phyloP scores from a whole-genome alignment of 768 basidiomycete genomes.

The Hygrocybe punicea region DNA sequence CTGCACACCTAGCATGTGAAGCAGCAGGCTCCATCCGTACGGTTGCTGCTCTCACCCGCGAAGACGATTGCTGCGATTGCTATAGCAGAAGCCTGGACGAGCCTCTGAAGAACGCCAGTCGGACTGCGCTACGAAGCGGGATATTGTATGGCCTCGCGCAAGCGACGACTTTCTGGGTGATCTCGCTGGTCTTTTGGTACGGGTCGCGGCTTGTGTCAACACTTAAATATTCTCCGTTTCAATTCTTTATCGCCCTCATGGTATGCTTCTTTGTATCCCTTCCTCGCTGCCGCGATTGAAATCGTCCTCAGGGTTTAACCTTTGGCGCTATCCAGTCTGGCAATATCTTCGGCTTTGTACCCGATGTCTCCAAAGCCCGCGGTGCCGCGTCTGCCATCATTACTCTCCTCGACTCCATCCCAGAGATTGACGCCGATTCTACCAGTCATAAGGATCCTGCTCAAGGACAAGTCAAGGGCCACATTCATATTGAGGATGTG shows the following conservation, averaged over 20 bases:
- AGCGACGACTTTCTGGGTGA: constrained; percentile 71
- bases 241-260: constrained; percentile 85
- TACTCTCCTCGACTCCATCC: constrained; percentile 66
- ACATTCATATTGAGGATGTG: constrained; percentile 73
- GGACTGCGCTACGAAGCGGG: constrained; percentile 59
- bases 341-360: constrained; percentile 79
- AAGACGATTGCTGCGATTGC: constrained; percentile 68
- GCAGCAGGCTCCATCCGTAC: constrained; percentile 88
- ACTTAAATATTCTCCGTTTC: constrained; percentile 49
- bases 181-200: constrained; percentile 81
- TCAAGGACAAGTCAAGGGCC: constrained; percentile 46
- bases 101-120: constrained; percentile 65
- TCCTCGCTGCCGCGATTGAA: neutral
- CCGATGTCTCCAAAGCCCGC: constrained; percentile 83
- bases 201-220: constrained; percentile 61
- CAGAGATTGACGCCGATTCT: constrained; percentile 80
- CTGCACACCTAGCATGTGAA: constrained; percentile 89
- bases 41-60: constrained; percentile 83
- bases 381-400: constrained; percentile 74
- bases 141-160: constrained; percentile 72
- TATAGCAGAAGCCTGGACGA: constrained; percentile 70
- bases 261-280: constrained; percentile 34
- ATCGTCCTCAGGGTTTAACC: constrained; percentile 52
- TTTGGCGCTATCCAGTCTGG: constrained; percentile 87
- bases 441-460: constrained; percentile 55